Percentiles rank a stretch among this genome's conserved stretches.
Evolutionary conservation across 2,329 filamentous ascomycete species (phyloP).

Genomic region (Ophiostoma ips): DNA sequence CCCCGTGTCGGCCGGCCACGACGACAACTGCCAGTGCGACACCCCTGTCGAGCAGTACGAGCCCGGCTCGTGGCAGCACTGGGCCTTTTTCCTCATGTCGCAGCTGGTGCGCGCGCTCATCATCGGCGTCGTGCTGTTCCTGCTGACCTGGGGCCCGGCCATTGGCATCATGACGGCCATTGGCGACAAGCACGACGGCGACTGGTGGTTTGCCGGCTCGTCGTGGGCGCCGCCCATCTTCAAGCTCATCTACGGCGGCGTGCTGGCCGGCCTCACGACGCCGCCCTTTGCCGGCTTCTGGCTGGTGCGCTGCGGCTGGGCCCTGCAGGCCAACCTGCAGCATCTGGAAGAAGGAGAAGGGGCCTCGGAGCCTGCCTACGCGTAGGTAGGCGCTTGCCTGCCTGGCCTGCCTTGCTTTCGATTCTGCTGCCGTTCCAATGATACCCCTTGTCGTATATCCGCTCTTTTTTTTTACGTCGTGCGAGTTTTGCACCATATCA

Average conservation of each 20-base stretch:
- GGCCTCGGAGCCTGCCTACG: not conserved
- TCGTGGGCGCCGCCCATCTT: conserved; percentile 35
- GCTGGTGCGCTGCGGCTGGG: conserved; percentile 36
- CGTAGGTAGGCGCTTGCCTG: too few relatives aligned
- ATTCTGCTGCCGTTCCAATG: too few relatives aligned
- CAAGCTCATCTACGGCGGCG: conserved; percentile 34
- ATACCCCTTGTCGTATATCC: too few relatives aligned
- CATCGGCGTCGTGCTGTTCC: conserved; percentile 25
- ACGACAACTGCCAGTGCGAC: conserved; percentile 10
- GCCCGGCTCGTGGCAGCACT: conserved; percentile 18
- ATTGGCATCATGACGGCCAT: conserved; percentile 29
- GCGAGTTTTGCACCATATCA: too few relatives aligned
- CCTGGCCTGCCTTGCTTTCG: too few relatives aligned
- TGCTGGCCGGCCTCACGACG: conserved; percentile 32
- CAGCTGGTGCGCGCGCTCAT: conserved; percentile 25
- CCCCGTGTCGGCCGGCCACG: conserved; percentile 6
- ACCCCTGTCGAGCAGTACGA: conserved; percentile 15
- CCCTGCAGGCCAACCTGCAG: conserved; percentile 12
- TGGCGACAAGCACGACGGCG: conserved; percentile 24
- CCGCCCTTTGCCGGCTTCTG: conserved; percentile 36
- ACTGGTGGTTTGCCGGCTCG: conserved; percentile 28
- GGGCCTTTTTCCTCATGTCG: conserved; percentile 22
- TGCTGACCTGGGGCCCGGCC: conserved; percentile 28
- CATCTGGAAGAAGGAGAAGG: conserved; percentile 6
- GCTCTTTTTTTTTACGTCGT: too few relatives aligned